Evolutionary conservation across 352 stramenopile species (phyloP).

Genomic region (Globisporangium okanoganense): DNA sequence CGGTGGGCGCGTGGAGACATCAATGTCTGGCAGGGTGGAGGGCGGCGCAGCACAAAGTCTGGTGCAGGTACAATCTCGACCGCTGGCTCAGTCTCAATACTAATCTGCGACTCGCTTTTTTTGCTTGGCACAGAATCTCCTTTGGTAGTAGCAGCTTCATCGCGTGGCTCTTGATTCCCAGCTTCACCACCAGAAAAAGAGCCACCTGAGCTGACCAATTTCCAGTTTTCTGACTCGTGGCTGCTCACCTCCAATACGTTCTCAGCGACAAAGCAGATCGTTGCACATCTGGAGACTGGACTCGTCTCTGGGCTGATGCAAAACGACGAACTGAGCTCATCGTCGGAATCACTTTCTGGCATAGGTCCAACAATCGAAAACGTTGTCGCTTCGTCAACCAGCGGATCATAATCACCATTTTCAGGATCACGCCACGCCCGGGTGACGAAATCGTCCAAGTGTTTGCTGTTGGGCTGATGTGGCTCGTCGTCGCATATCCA

Average conservation of each 20-base stretch:
- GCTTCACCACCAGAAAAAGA: not conserved
- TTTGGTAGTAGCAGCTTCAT: not conserved
- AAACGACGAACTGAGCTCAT: not conserved
- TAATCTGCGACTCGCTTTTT: not conserved
- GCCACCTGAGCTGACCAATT: not conserved
- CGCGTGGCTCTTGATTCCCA: not conserved
- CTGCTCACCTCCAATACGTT: not conserved
- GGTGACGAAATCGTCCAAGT: not conserved
- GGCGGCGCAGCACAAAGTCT: conserved; percentile 12
- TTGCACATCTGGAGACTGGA: not conserved
- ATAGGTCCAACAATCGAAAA: not conserved
- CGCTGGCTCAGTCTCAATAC: not conserved
- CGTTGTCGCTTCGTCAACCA: not conserved
- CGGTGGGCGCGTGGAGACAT: not conserved
- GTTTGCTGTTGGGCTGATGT: not conserved
- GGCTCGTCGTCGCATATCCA: not conserved
- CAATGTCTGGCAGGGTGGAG: not conserved
- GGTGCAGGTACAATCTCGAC: not conserved
- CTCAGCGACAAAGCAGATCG: not conserved
- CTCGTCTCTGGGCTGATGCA: not conserved
- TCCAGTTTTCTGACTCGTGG: not conserved
- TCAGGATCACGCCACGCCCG: not conserved
- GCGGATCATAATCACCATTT: too few species aligned
- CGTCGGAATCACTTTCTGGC: not conserved
- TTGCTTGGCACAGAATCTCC: not conserved